Evolutionary conservation across 805 yeast species (phyloP), one percentile per base, ranked within the genome.

Genomic region (Ogataea allantospora): DNA sequence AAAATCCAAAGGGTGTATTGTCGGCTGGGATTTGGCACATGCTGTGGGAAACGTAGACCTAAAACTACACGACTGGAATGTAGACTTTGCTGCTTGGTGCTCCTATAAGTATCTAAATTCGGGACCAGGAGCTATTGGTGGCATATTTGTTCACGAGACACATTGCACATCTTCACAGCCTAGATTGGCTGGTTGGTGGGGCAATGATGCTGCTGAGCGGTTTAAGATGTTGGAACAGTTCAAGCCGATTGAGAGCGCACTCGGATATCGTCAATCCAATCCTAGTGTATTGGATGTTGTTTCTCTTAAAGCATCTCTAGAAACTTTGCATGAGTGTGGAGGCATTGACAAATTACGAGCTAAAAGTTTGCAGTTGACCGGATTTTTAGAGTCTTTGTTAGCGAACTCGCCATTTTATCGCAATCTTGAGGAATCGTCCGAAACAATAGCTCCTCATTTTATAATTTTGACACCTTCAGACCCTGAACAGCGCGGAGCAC

Each of bases 161-260:
- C 45, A 47, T 26, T 42, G 43, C 11, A 27, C 31, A 15, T 58
- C 63, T 31, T 70, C 66, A 50, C 50, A 69, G 25, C 85, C 95
- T 1, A 68, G 97, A 43, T 66, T 87, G 34, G 95, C 96, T 0
- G 98, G 98, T 1, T 89, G 98, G 98, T 89, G 97, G 96, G 97
- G 96, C 1, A 89, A 88, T 55, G 78, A 83, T 49, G 67, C 81
- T 0, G 50, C 53, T 2, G 77, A 77, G 23, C 65, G 98, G 44
- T 89, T 89, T 60, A 70, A 78, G 51, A 89, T 89, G 98, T 54
- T 73, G 40, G 89, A 82, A 53, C 51, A 68, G 19, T 89, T 87
- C 51, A 81, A 80, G 37, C 95, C 96, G 0, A 83, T 85, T 18
- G 65, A 71, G n/a, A 83, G 93, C 23, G 98, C 97, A 1, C 67